Base-by-base conservation (phyloP, 1,284 basidiomycete species). In the Tylopilus sp. region DNA sequence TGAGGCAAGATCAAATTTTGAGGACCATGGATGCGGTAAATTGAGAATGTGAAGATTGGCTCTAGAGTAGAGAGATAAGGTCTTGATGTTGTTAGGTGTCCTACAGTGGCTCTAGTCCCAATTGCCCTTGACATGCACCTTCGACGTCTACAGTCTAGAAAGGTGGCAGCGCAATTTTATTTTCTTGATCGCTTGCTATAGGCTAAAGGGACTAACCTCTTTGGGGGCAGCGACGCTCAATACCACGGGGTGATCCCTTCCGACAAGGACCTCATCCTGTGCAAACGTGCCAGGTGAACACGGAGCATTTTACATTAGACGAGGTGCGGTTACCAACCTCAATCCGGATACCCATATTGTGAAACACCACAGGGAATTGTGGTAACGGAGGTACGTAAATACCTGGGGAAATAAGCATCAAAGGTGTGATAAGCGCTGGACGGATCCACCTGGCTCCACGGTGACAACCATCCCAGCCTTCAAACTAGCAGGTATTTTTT, bases 311-410 rank as follows among this genome's bases (percentile, higher is more conserved):
- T 30, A n/a, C 11, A 18, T 11, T 5, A 34, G 29, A 35, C 48
- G 11, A 23, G 30, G 23, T 44, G 46, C 34, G 34, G 19, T 37
- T 26, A 60, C 70, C 37, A 53, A 84, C 88, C 76, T 97, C 93
- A 61, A 97, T 92, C 40, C 94, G 81, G 53, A 97, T 84, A 5
- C 90, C 92, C 23, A 95, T 79, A 54, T 92, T 88, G 58, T 94
- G 92, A 69, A 92, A 97, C 48, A 81, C 79, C 55, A 79, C 85
- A 0, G 94, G 94, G 68, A 90, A 97, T 37, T 78, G 71, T 2
- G 82, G 61, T 18, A 80, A 76, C 1, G 84, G 80, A 3, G 94
- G 94, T 18, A 97, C 90, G 61, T 95, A 97, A 33, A 92, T 76
- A 2, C 87, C 85, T 76, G 48, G 48, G 31, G 50, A 44, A 33